Conservation (phyloP, 192 early-diverging fungal species). For the Mortierella claussenii region DNA sequence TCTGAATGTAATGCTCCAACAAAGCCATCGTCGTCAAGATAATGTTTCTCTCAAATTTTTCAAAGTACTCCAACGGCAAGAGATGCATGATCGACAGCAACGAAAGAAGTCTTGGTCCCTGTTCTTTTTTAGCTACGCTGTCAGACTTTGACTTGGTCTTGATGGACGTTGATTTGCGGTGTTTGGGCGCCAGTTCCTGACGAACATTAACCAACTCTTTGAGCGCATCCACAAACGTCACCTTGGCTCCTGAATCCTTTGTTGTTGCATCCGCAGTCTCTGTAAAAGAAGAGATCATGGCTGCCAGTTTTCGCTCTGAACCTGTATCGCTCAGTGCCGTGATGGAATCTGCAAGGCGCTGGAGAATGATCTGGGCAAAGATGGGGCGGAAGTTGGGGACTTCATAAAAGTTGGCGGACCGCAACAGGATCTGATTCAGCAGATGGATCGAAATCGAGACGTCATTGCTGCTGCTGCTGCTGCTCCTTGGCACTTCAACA, state of each 20-base stretch:
- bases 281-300: conserved; percentile 22
- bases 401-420: conserved; percentile 62
- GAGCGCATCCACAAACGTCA: conserved; percentile 25
- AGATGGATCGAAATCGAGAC: conserved; percentile 28
- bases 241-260: neutral
- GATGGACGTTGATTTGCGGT: neutral
- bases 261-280: neutral
- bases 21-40: conserved; percentile 47
- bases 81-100: conserved; percentile 55
- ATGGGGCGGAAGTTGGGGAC: conserved; percentile 54
- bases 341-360: conserved; percentile 22
- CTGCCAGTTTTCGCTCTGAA: conserved; percentile 18
- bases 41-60: conserved; percentile 54
- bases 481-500: too few species aligned
- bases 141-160: conserved; percentile 1
- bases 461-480: neutral
- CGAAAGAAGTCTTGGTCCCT: conserved; percentile 10
- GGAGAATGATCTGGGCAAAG: conserved; percentile 33
- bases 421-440: conserved; percentile 51
- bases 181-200: neutral
- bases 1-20: conserved; percentile 30
- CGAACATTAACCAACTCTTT: conserved; percentile 10
- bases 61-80: conserved; percentile 62
- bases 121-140: neutral
- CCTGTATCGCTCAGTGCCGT: conserved; percentile 11